A percentile compares a stretch with the other conserved stretches of the same genome.
These are phyloP conservation scores for Suillus brevipes DNA, from an alignment of 768 basidiomycete genomes.

Conservation along the genomic window DNA sequence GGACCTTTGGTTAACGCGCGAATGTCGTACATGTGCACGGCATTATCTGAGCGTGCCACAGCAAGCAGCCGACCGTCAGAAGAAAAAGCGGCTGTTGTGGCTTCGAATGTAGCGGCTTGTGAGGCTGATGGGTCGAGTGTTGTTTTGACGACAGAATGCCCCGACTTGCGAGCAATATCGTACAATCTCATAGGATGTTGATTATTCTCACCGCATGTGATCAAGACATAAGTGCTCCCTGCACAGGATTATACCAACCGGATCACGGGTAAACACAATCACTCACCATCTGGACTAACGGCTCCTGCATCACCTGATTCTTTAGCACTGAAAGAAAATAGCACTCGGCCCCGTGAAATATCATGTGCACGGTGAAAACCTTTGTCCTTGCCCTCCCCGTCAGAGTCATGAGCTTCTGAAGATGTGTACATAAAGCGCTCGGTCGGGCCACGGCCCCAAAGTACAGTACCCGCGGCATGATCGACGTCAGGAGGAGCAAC, in stretches of 20 bases:
- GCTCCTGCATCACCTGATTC: slow-evolving; percentile 57
- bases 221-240: slow-evolving; percentile 30
- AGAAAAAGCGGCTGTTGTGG: slow-evolving; percentile 54
- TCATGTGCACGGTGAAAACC: slow-evolving; percentile 59
- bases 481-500: slow-evolving; percentile 18
- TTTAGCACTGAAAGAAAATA: slow-evolving; percentile 41
- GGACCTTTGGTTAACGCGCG: slow-evolving; percentile 49
- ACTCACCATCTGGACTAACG: slow-evolving; percentile 46
- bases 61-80: slow-evolving; percentile 63
- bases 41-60: slow-evolving; percentile 59
- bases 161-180: slow-evolving; percentile 43
- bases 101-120: slow-evolving; percentile 36
- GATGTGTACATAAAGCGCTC: slow-evolving; percentile 51
- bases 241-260: not conserved
- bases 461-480: slow-evolving; percentile 45
- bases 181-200: slow-evolving; percentile 48
- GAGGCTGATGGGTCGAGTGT: slow-evolving; percentile 29
- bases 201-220: slow-evolving; percentile 27
- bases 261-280: not conserved
- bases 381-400: slow-evolving; percentile 12
- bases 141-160: slow-evolving; percentile 29
- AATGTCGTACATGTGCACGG: slow-evolving; percentile 60
- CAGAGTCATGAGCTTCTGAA: slow-evolving; percentile 43
- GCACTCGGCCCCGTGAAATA: slow-evolving; percentile 20
- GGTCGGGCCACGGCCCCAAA: slow-evolving; percentile 51